Conservation (phyloP, 2,329 filamentous ascomycete species). For the Dryadomyces sulphureus region DNA sequence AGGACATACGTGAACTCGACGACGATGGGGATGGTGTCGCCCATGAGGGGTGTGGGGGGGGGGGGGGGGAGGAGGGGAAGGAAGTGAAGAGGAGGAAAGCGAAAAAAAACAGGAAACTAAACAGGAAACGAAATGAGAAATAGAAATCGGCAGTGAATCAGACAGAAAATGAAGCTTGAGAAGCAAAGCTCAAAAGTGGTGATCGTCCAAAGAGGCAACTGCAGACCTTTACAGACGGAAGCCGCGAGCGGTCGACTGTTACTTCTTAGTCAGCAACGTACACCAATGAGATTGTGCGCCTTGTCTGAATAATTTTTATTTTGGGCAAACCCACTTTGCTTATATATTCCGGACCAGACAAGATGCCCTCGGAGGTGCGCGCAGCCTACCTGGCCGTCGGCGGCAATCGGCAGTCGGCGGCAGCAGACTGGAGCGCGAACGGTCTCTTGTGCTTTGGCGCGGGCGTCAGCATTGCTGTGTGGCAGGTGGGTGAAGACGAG, state of each 20-base stretch:
- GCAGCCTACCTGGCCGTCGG: conserved; percentile 55
- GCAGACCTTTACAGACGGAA: too few relatives aligned
- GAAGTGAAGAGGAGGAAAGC: conserved; percentile 10
- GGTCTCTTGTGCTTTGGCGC: conserved; percentile 78
- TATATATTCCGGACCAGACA: not conserved
- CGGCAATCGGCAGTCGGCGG: conserved; percentile 77
- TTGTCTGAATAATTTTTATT: not conserved
- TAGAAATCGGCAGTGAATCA: too few relatives aligned
- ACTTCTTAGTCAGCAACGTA: too few relatives aligned
- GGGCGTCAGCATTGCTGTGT: conserved; percentile 77
- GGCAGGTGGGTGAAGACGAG: conserved; percentile 43
- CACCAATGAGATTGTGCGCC: too few relatives aligned
- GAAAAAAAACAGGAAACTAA: not conserved
- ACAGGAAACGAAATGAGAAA: not conserved
- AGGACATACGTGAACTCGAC: conserved; percentile 9
- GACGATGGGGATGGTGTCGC: conserved; percentile 3
- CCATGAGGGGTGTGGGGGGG: not conserved
- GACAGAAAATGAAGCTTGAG: too few relatives aligned
- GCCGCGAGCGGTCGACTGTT: too few relatives aligned
- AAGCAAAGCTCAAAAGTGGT: too few relatives aligned
- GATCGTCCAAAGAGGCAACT: too few relatives aligned
- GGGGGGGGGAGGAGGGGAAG: not conserved
- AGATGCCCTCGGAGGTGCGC: conserved; percentile 10
- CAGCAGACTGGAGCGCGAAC: conserved; percentile 71
- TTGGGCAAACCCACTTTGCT: too few relatives aligned